Evolutionary conservation across 176 grass and related monocot genomes (phyloP), one percentile per base, ranked within the genome.

Genomic region (Lolium perenne): DNA sequence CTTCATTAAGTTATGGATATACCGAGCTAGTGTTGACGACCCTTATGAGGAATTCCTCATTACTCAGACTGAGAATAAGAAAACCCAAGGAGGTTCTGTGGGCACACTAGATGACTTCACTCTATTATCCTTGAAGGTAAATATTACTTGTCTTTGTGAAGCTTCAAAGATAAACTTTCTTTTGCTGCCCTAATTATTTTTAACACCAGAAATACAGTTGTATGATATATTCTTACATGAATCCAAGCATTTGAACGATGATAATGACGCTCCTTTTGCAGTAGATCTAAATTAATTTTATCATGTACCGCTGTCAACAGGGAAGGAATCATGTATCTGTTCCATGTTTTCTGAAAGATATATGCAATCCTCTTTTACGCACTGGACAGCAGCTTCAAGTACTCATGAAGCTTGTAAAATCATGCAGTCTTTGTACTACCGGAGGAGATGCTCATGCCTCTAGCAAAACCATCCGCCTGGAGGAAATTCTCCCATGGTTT

Each of bases 1-100:
- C 46, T 98, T 98, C 82, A 94, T 98, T 79, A 98, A 94, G 85
- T 92, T 85, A 85, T 98, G 97, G 97, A 95, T 98, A 87, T 98
- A 95, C 85, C 92, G 63, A 75, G 92, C 88, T 74, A 89, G 81
- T 83, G 78, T 95, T 6, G 65, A 95, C 32, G 93, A 98, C 77
- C 97, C 97, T 83, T 94, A 94, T 79, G 90, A 91, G 56, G 94
- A 98, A 86, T 98, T 98, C 88, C 85, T 98, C 60, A 79, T 90
- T 74, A 71, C 69, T 40, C 76, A 86, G 71, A 80, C 58, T 70
- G 79, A 90, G 58, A 69, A 70, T 80, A 89, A 80, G 81, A 51
- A 60, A 62, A 79, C 54, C 70, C 86, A 84, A 84, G 86, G 71
- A 88, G 73, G 20, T 51, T 66, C 82, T 77, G 80, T 18, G 40